Evolutionary conservation across 257 asterid genomes (phyloP).

Genomic region (Mitragyna speciosa): DNA sequence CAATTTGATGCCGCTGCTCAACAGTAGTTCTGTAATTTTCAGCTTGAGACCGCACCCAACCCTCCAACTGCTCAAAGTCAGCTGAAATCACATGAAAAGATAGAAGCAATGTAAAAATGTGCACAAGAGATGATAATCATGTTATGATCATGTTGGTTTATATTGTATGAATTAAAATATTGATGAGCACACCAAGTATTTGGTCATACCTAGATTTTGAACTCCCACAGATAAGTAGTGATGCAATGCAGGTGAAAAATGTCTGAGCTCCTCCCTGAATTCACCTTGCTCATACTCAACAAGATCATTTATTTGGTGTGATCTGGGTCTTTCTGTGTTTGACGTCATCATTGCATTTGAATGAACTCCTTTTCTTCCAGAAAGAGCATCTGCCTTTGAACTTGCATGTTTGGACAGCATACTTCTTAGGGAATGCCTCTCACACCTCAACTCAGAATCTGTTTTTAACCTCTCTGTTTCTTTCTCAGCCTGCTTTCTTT

Average conservation of each 20-base stretch:
- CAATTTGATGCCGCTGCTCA: constrained; percentile 61
- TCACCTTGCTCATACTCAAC: constrained; percentile 35
- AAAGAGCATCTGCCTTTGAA: constrained; percentile 37
- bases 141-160: too few relatives aligned
- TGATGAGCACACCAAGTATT: not conserved
- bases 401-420: constrained; percentile 57
- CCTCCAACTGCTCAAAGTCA: constrained; percentile 48
- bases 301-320: constrained; percentile 25
- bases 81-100: constrained; percentile 19
- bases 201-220: constrained; percentile 53
- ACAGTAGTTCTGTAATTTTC: constrained; percentile 43
- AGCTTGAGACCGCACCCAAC: constrained; percentile 53
- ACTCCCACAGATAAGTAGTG: constrained; percentile 37
- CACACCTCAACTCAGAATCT: constrained; percentile 48
- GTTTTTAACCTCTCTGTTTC: constrained; percentile 48
- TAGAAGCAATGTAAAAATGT: not conserved
- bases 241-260: constrained; percentile 33
- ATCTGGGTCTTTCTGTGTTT: constrained; percentile 24
- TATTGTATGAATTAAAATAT: too few relatives aligned
- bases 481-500: constrained; percentile 58
- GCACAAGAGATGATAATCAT: not conserved
- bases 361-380: constrained; percentile 38
- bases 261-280: constrained; percentile 16
- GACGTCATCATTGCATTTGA: constrained; percentile 21
- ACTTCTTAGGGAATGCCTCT: constrained; percentile 55